These are phyloP conservation scores for Aschersonia sp. DNA, from an alignment of 2,329 filamentous ascomycete genomes.

Conservation along the genomic window DNA sequence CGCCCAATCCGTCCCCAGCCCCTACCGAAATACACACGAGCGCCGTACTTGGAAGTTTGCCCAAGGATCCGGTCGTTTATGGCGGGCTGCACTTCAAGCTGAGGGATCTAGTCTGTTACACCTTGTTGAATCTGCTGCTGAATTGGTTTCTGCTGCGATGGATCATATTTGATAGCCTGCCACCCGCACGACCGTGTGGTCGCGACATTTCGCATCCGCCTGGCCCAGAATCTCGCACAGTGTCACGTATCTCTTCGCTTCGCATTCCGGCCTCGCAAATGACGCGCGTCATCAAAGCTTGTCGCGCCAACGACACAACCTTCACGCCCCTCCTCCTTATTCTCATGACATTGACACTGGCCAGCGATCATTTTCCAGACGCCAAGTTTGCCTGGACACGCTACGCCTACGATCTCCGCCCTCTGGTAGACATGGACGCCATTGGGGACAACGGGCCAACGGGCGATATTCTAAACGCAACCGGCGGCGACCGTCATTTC, in stretches of 20 bases:
- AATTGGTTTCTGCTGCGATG: neutral
- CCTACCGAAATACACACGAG: neutral
- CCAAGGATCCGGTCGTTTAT: neutral
- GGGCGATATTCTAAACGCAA: neutral
- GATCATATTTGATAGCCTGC: neutral
- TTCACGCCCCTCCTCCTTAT: neutral
- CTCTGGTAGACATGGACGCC: neutral
- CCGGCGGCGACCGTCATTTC: neutral
- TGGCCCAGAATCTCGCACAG: neutral
- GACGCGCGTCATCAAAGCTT: neutral
- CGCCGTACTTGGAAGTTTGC: neutral
- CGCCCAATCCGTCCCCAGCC: neutral
- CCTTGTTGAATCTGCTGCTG: neutral
- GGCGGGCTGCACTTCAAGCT: neutral
- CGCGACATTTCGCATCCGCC: neutral
- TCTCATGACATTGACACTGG: neutral
- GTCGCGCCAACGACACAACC: neutral
- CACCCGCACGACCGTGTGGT: neutral
- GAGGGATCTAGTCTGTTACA: neutral
- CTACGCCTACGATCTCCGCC: neutral
- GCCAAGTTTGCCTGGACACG: neutral
- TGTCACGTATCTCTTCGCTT: neutral
- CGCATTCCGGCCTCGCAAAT: neutral
- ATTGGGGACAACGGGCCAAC: neutral
- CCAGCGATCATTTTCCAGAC: neutral